phyloP scores from a whole-genome alignment of 306 rosid species.

The Echinosophora koreensis region DNA sequence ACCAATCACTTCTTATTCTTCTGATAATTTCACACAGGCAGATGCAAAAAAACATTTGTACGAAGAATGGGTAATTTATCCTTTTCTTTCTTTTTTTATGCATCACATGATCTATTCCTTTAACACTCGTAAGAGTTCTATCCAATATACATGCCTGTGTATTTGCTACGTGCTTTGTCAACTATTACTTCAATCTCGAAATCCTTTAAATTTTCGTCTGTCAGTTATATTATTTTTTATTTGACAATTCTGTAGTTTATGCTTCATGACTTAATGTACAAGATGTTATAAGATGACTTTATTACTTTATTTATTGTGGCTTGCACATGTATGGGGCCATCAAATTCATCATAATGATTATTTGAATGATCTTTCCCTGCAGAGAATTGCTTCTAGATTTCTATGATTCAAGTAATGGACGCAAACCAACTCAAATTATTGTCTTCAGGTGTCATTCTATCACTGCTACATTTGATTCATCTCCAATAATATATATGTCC shows the following conservation, averaged over 20 bases:
- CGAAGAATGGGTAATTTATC: too few relatives aligned
- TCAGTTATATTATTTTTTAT: constrained; percentile 7
- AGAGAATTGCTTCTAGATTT: constrained; percentile 94
- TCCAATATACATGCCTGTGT: not conserved
- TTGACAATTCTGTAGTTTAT: constrained; percentile 10
- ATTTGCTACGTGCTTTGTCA: not conserved
- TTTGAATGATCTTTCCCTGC: constrained; percentile 47
- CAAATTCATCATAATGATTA: constrained; percentile 25
- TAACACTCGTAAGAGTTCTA: not conserved
- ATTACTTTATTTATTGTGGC: constrained; percentile 22
- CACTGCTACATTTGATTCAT: constrained; percentile 18
- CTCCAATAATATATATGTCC: constrained; percentile 19
- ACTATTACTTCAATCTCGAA: not conserved
- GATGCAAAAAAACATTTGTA: too few relatives aligned
- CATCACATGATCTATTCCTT: constrained; percentile 3
- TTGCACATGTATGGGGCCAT: constrained; percentile 16
- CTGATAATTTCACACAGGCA: not conserved
- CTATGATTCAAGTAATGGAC: constrained; percentile 67
- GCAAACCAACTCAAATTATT: constrained; percentile 83
- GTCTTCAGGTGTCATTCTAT: constrained; percentile 77
- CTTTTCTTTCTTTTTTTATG: not conserved
- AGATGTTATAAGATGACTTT: not conserved
- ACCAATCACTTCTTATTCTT: not conserved
- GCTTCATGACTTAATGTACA: constrained; percentile 10
- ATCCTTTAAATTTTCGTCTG: not conserved